Conservation (phyloP, 208 protist genomes). For the Plasmodiophora brassicae region DNA sequence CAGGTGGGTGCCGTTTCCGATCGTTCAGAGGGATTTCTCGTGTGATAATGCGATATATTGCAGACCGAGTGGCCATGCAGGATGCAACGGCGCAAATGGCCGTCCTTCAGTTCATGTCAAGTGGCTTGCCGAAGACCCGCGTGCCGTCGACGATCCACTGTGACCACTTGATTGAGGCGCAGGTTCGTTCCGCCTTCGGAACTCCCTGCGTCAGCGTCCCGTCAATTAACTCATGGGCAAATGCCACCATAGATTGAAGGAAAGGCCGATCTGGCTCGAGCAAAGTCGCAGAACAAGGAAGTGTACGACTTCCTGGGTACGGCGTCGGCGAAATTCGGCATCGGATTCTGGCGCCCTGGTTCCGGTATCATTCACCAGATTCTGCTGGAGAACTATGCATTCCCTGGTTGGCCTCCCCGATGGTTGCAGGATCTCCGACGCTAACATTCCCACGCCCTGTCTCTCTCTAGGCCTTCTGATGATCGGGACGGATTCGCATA, state of each 20-base stretch:
- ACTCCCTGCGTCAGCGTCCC: background rate
- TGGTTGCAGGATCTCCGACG: background rate
- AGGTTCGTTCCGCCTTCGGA: constrained; percentile 42
- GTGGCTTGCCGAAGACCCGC: constrained; percentile 63
- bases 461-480: constrained; percentile 62
- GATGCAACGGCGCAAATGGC: constrained; percentile 77
- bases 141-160: constrained; percentile 77
- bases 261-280: constrained; percentile 31
- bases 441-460: no score
- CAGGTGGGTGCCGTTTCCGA: constrained; percentile 50
- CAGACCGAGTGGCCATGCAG: constrained; percentile 73
- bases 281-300: constrained; percentile 57
- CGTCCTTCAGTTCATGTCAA: constrained; percentile 74
- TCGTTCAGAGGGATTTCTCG: background rate
- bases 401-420: constrained; percentile 35
- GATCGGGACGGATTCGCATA: constrained; percentile 71
- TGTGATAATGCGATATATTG: background rate
- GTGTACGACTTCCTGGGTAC: constrained; percentile 73
- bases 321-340: constrained; percentile 61
- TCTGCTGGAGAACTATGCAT: constrained; percentile 73
- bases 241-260: constrained; percentile 16
- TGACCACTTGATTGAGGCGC: constrained; percentile 75
- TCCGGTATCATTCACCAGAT: constrained; percentile 77
- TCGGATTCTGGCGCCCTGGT: constrained; percentile 73
- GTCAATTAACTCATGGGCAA: background rate